Evolutionary conservation across 768 basidiomycete species (phyloP).

Genomic region (Pleurotus eryngii): DNA sequence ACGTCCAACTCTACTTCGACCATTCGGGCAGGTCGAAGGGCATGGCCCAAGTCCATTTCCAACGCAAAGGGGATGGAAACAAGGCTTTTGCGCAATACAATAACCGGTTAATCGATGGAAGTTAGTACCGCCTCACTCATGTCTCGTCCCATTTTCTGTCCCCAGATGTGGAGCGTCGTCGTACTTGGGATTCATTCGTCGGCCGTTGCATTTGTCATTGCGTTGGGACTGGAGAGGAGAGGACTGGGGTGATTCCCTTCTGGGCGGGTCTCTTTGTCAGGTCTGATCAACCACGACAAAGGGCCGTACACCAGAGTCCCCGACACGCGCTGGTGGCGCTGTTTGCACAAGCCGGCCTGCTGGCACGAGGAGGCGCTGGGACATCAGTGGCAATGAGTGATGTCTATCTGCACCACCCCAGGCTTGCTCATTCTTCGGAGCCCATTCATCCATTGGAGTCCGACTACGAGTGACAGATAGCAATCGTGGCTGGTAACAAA

Average conservation of each 20-base stretch:
- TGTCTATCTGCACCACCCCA: background rate
- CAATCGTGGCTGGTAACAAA: conserved; percentile 35
- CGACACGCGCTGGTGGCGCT: too few relatives aligned
- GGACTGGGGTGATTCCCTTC: background rate
- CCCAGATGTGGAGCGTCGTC: conserved; percentile 12
- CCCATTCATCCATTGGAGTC: conserved; percentile 4
- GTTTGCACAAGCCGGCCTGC: too few relatives aligned
- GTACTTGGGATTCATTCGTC: conserved; percentile 17
- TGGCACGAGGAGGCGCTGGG: too few relatives aligned
- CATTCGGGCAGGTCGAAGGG: conserved; percentile 86
- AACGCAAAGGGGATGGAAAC: conserved; percentile 81
- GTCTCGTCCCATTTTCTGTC: conserved; percentile 31
- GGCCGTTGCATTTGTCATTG: conserved; percentile 19
- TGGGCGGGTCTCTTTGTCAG: conserved; percentile 12
- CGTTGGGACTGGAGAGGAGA: background rate
- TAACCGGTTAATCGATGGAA: conserved; percentile 99
- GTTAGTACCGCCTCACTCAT: conserved; percentile 82
- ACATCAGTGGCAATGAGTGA: background rate
- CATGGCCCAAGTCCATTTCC: conserved; percentile 82
- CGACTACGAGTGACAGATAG: conserved; percentile 31
- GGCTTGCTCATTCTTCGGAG: background rate
- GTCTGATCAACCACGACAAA: conserved; percentile 39
- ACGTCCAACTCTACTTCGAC: conserved; percentile 86
- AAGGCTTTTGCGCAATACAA: conserved; percentile 95
- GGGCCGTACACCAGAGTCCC: background rate